Conservation (phyloP, 257 asterid species). For the Sherardia arvensis region DNA sequence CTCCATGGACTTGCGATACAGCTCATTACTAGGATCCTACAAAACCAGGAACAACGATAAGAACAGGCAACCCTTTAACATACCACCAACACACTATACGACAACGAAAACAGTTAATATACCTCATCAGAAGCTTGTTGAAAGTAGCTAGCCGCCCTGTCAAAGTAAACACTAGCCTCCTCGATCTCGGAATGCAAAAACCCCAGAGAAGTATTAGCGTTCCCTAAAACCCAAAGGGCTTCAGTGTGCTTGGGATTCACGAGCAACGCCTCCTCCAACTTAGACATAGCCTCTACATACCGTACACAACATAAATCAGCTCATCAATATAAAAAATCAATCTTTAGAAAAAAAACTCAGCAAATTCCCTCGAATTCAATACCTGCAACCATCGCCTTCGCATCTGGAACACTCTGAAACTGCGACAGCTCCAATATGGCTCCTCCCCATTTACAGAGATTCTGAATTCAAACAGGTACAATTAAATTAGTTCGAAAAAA, state of each 20-base stretch:
- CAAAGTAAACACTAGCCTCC: conserved; percentile 55
- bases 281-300: conserved; percentile 63
- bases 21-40: conserved; percentile 82
- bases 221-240: conserved; percentile 83
- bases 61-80: not conserved
- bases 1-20: conserved; percentile 69
- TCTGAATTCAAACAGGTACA: conserved; percentile 35
- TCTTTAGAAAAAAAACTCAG: not conserved
- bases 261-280: conserved; percentile 75
- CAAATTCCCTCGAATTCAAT: not conserved
- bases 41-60: conserved; percentile 5
- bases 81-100: not conserved
- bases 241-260: conserved; percentile 65
- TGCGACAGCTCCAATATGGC: conserved; percentile 79
- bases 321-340: not conserved
- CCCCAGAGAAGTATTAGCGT: conserved; percentile 73
- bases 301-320: not conserved
- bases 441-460: conserved; percentile 88
- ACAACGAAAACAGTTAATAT: not conserved
- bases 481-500: not conserved
- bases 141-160: conserved; percentile 47
- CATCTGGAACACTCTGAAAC: conserved; percentile 62
- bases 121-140: conserved; percentile 72
- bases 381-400: conserved; percentile 79
- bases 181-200: conserved; percentile 60